Evolutionary conservation across 2,329 filamentous ascomycete species (phyloP).

Genomic region (Pseudopithomyces maydicus): DNA sequence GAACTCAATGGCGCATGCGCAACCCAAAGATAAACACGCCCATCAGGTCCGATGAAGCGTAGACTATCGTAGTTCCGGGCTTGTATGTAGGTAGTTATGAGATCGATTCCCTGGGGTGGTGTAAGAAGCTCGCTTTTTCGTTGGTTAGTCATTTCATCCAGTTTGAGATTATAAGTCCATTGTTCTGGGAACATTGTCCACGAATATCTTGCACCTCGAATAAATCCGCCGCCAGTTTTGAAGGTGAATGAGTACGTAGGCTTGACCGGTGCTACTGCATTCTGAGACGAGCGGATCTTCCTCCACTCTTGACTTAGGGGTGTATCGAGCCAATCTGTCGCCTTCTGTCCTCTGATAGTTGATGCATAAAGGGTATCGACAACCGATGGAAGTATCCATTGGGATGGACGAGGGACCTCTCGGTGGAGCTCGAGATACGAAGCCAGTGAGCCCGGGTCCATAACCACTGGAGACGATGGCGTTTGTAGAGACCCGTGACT

Average conservation of each 20-base stretch:
- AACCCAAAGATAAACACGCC: constrained; percentile 36
- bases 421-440: constrained; percentile 34
- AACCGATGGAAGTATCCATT: constrained; percentile 32
- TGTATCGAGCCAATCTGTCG: constrained; percentile 31
- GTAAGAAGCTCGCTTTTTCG: constrained; percentile 32
- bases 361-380: constrained; percentile 29
- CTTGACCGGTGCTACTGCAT: constrained; percentile 13
- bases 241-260: constrained; percentile 31
- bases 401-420: constrained; percentile 37
- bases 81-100: constrained; percentile 38
- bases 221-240: constrained; percentile 28
- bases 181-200: constrained; percentile 32
- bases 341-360: constrained; percentile 13
- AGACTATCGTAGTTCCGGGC: constrained; percentile 39
- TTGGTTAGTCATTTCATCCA: constrained; percentile 25
- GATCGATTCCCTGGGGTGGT: constrained; percentile 18
- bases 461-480: constrained; percentile 7
- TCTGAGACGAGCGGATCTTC: constrained; percentile 21
- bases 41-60: constrained; percentile 35
- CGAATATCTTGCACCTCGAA: constrained; percentile 29
- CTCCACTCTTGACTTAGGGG: constrained; percentile 29
- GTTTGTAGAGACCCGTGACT: not conserved
- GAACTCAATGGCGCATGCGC: constrained; percentile 31
- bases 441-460: constrained; percentile 20
- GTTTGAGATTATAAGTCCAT: constrained; percentile 36